A percentile compares a stretch with the other conserved stretches of the same genome.
phyloP scores from a whole-genome alignment of 2,329 filamentous ascomycete species.

The Fusarium sp. region DNA sequence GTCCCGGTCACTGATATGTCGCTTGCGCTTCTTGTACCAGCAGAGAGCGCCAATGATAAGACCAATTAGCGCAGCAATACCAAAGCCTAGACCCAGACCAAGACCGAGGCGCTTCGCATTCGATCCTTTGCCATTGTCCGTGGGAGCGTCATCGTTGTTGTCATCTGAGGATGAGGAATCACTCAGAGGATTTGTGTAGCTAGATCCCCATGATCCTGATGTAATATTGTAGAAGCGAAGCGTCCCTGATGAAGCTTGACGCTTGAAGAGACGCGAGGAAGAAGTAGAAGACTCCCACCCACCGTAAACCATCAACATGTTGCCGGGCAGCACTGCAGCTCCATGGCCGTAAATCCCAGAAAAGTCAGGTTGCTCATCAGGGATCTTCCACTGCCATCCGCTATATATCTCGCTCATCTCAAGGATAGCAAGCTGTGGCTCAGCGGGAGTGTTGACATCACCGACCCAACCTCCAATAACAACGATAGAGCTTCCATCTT shows the following conservation, averaged over 20 bases:
- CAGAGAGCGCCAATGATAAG: slow-evolving; percentile 64
- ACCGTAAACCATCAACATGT: slow-evolving; percentile 76
- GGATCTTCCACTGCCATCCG: slow-evolving; percentile 79
- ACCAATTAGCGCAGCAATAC: slow-evolving; percentile 67
- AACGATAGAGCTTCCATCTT: slow-evolving; percentile 82
- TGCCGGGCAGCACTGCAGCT: slow-evolving; percentile 72
- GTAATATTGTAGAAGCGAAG: slow-evolving; percentile 70
- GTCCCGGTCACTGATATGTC: slow-evolving; percentile 57
- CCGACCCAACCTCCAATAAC: slow-evolving; percentile 95
- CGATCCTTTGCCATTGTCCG: slow-evolving; percentile 32
- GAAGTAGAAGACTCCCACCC: slow-evolving; percentile 68
- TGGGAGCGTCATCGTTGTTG: slow-evolving; percentile 42
- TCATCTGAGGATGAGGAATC: slow-evolving; percentile 7
- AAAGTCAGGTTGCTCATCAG: slow-evolving; percentile 61
- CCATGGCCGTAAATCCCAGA: slow-evolving; percentile 73
- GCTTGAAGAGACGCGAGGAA: slow-evolving; percentile 52
- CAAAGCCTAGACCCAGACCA: slow-evolving; percentile 67
- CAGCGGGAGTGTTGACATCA: slow-evolving; percentile 78
- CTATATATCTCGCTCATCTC: slow-evolving; percentile 81
- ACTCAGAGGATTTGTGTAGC: slow-evolving; percentile 62
- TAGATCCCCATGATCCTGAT: slow-evolving; percentile 65
- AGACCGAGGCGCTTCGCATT: slow-evolving; percentile 45
- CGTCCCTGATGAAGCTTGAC: slow-evolving; percentile 48
- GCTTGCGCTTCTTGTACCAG: slow-evolving; percentile 60
- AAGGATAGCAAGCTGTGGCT: slow-evolving; percentile 84